phyloP scores from a whole-genome alignment of 306 rosid genomes.

The Notholithocarpus densiflorus region DNA sequence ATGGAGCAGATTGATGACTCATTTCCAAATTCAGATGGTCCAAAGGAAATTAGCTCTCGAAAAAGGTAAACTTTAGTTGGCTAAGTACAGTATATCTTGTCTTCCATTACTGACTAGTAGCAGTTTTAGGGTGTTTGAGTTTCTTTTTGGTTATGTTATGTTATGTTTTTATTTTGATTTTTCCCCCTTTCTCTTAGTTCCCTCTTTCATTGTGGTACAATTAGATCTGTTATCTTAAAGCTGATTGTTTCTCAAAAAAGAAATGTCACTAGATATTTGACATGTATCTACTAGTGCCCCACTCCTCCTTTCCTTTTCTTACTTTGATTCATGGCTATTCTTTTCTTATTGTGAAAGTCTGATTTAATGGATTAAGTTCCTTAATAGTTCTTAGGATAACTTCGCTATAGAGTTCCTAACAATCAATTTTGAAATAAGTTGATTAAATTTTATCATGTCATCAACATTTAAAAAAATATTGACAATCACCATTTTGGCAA shows the following conservation, averaged over 20 bases:
- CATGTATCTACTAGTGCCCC: neutral
- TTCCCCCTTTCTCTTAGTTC: neutral
- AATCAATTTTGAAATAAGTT: too few species aligned
- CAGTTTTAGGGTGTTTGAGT: neutral
- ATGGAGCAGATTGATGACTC: slow-evolving; percentile 47
- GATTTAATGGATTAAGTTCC: too few species aligned
- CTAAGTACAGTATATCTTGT: neutral
- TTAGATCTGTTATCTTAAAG: neutral
- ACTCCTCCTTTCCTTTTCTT: neutral
- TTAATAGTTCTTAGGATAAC: too few species aligned
- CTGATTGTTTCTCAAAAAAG: neutral
- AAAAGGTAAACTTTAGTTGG: slow-evolving; percentile 49
- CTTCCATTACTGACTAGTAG: neutral
- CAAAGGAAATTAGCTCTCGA: slow-evolving; percentile 51
- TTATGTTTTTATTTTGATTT: too few species aligned
- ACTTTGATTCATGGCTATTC: neutral
- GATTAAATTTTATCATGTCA: too few species aligned
- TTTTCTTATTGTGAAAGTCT: neutral
- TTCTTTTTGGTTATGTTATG: neutral
- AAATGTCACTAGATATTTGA: neutral
- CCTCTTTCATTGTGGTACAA: neutral
- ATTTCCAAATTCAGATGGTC: slow-evolving; percentile 24
- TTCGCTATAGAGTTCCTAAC: too few species aligned
- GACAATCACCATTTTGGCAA: too few species aligned
- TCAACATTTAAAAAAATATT: too few species aligned